phyloP scores from a whole-genome alignment of 2,329 filamentous ascomycete genomes.

The Ambrosiella beaveri region DNA sequence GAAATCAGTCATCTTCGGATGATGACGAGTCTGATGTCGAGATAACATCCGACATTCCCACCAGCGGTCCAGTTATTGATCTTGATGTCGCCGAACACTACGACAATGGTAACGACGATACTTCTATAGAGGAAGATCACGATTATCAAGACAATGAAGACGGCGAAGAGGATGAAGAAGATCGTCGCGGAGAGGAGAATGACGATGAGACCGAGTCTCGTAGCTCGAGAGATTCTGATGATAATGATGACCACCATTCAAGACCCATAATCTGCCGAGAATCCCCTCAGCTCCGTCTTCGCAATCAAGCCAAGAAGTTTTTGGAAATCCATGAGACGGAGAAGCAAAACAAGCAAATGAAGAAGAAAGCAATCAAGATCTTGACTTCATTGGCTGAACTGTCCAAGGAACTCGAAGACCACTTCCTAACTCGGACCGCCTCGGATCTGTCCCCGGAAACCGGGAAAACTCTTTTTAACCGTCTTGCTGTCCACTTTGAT shows the following conservation, averaged over 20 bases:
- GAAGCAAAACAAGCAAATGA: slow-evolving; percentile 52
- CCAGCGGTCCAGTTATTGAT: too few relatives aligned
- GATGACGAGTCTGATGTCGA: slow-evolving; percentile 10
- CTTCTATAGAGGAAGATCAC: slow-evolving; percentile 14
- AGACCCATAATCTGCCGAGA: slow-evolving; percentile 28
- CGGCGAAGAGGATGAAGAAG: slow-evolving; percentile 23
- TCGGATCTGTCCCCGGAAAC: slow-evolving; percentile 28
- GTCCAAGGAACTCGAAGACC: slow-evolving; percentile 52
- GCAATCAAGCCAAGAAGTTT: slow-evolving; percentile 63
- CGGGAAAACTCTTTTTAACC: slow-evolving; percentile 52
- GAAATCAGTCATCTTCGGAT: neutral
- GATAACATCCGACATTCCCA: neutral
- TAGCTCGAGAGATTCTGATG: slow-evolving; percentile 47
- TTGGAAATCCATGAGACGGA: slow-evolving; percentile 67
- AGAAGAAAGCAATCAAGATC: slow-evolving; percentile 61
- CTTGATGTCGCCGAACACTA: neutral
- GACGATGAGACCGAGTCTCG: slow-evolving; percentile 26
- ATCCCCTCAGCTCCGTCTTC: slow-evolving; percentile 52
- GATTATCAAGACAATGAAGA: slow-evolving; percentile 19
- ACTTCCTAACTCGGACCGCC: slow-evolving; percentile 43
- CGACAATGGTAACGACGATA: slow-evolving; percentile 7
- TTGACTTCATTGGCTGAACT: slow-evolving; percentile 55
- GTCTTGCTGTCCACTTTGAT: slow-evolving; percentile 70
- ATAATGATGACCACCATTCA: slow-evolving; percentile 19
- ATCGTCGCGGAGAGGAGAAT: neutral